A percentile compares a stretch with the other conserved stretches of the same genome.
Conservation (phyloP, 495 filamentous ascomycete genomes). For the Penicillium salamii region DNA sequence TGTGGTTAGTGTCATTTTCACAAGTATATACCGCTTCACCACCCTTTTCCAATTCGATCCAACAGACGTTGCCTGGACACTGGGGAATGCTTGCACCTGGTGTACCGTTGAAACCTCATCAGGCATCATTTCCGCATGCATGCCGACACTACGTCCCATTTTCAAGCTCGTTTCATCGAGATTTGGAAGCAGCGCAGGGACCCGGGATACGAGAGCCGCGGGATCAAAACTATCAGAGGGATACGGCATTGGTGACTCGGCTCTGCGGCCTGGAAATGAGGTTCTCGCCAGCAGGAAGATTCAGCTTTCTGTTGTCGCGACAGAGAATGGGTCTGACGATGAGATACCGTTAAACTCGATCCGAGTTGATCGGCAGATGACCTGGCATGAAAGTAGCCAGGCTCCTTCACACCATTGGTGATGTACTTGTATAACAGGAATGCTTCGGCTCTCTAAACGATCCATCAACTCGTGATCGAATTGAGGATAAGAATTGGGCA, state of each 20-base stretch:
- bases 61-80: constrained; percentile 9
- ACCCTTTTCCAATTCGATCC: constrained; percentile 8
- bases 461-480: no score
- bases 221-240: neutral
- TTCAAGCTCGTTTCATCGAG: constrained; percentile 6
- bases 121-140: constrained; percentile 12
- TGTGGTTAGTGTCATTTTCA: constrained; percentile 12
- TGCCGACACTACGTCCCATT: constrained; percentile 11
- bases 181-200: neutral
- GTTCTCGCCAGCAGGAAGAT: neutral
- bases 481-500: no score
- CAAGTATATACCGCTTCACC: constrained; percentile 12
- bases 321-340: constrained; percentile 8
- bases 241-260: neutral
- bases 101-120: constrained; percentile 8
- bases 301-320: constrained; percentile 2
- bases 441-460: no score
- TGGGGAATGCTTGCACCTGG: constrained; percentile 14
- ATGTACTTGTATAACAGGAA: neutral
- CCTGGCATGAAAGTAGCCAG: constrained; percentile 28
- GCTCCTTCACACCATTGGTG: neutral
- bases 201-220: neutral
- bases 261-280: constrained; percentile 10
- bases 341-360: constrained; percentile 18
- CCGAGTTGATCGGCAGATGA: constrained; percentile 9